Base-by-base conservation (phyloP, 176 grass and related monocot species). In the Pontederia paniculata region DNA sequence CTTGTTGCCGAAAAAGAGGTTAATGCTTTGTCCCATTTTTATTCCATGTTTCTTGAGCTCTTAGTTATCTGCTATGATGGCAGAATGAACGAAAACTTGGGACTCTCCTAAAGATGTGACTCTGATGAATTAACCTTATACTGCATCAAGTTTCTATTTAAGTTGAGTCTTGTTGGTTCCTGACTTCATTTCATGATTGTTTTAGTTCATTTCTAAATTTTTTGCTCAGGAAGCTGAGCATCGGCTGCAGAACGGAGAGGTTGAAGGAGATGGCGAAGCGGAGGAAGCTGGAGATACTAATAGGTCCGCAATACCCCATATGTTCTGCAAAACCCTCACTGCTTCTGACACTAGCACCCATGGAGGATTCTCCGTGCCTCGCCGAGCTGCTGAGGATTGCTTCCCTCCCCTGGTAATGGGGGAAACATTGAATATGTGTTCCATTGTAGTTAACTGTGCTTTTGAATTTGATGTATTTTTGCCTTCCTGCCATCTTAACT, bases 251-350 rank as follows among this genome's bases (percentile, higher is more conserved):
- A 78, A 74, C 2, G 50, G 73, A 23, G 64, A 70, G 18, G 23
- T 52, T 12, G 80, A 89, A 17, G 86, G 50, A 12, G 52, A 44
- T 21, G 78, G 58, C 22, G 81, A 55, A 21, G 52, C 50, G 42
- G 80, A 91, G 0, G 80, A 79, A 19, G 70, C 42, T 42, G 86
- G 74, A 13, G 56, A 9, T 25, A 41, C 50, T 52, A 84, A 19
- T 69, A 75, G 62, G 62, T 69, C 78, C 0, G 66, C 74, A 58
- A 80, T 82, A 10, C 81, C 84, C 23, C 89, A 95, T 50, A 95
- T 95, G 89, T 95, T 95, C 77, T 95, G 89, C 78, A 89, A 95
- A 81, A 95, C 85, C 44, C 76, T 95, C 42, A 89, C 85, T 11
- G 89, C 89, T 2, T 95, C 89, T 12, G 89, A 95, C 73, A 95